Conservation (phyloP, 2,329 filamentous ascomycete species). For the Cadophora gregata region DNA sequence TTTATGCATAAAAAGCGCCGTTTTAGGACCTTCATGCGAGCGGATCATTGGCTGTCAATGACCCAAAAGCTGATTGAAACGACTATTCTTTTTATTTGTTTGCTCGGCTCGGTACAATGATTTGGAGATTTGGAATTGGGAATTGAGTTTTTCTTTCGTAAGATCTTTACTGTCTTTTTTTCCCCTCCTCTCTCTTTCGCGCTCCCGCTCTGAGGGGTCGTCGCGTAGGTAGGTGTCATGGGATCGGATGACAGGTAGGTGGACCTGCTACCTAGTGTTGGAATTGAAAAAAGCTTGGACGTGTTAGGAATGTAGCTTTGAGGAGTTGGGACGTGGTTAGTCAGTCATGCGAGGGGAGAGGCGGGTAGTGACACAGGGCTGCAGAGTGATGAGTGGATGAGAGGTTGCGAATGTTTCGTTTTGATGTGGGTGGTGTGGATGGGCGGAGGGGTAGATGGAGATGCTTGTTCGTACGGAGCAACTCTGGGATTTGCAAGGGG, state of each 20-base stretch:
- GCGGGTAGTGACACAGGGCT: not conserved
- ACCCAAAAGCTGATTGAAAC: no score
- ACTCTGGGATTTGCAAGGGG: not conserved
- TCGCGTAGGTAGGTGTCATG: no score
- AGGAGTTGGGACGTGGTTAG: not conserved
- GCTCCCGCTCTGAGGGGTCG: no score
- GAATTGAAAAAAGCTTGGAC: no score
- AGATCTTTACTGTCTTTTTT: no score
- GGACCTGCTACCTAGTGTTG: no score
- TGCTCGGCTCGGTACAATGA: not conserved
- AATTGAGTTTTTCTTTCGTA: no score
- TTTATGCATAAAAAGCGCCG: constrained; percentile 3
- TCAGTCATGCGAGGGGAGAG: not conserved
- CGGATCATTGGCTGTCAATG: not conserved
- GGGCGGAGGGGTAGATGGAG: not conserved
- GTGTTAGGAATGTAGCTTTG: no score
- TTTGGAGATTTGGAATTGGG: no score
- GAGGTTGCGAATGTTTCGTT: not conserved
- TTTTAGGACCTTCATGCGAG: constrained; percentile 10
- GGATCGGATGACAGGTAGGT: no score
- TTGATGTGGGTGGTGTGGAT: not conserved
- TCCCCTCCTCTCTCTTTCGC: no score
- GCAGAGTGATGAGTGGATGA: not conserved
- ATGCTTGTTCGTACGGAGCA: not conserved
- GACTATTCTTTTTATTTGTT: not conserved